phyloP scores from a whole-genome alignment of 2,329 filamentous ascomycete species.

The Exophiala calicioides region DNA sequence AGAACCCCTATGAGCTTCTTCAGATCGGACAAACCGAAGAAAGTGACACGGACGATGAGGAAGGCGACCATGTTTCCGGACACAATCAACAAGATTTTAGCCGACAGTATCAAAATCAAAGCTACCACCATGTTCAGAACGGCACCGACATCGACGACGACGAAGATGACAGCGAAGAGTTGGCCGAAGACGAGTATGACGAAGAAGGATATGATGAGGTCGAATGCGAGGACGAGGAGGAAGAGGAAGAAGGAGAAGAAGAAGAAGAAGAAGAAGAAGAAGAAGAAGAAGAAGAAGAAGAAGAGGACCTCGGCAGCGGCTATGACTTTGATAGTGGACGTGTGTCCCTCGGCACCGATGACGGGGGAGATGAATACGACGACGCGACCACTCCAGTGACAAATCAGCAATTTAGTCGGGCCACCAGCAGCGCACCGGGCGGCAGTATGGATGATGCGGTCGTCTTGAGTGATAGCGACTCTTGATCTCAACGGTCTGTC shows the following conservation, averaged over 20 bases:
- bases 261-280: slow-evolving; percentile 11
- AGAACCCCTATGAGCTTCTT: slow-evolving; percentile 9
- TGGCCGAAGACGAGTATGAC: slow-evolving; percentile 15
- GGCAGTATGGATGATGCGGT: slow-evolving; percentile 30
- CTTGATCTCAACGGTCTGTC: slow-evolving; percentile 3
- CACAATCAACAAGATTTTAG: no score
- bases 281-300: slow-evolving; percentile 1
- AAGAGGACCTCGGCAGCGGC: slow-evolving; percentile 3
- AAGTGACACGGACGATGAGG: no score
- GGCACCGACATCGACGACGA: slow-evolving; percentile 15
- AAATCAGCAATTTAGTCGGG: slow-evolving; percentile 21
- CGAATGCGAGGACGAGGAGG: slow-evolving; percentile 1
- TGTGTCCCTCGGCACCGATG: not conserved
- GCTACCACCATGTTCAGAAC: not conserved
- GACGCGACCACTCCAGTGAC: slow-evolving; percentile 16
- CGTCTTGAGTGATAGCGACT: slow-evolving; percentile 31
- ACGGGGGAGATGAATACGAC: slow-evolving; percentile 10
- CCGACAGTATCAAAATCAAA: no score
- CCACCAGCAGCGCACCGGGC: slow-evolving; percentile 25
- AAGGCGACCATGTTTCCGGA: no score
- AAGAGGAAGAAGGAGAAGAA: slow-evolving; percentile 11
- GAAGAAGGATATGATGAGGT: slow-evolving; percentile 19
- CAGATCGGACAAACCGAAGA: no score
- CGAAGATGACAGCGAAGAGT: slow-evolving; percentile 7
- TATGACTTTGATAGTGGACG: slow-evolving; percentile 6